Evolutionary conservation across 352 stramenopile species (phyloP).

Genomic region (Pythium folliculosum): DNA sequence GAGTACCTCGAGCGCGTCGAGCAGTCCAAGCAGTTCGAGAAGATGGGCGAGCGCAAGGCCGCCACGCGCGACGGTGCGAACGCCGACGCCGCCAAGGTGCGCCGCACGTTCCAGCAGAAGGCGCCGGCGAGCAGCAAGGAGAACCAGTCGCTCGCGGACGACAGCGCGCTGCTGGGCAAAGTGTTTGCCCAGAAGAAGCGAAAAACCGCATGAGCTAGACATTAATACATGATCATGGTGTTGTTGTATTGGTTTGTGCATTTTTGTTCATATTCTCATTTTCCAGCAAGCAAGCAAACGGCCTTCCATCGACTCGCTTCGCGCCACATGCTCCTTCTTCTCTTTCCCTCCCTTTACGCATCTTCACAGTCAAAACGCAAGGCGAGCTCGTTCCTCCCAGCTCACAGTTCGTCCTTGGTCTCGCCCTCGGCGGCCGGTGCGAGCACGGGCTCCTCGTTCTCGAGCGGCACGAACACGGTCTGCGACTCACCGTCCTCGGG

Average conservation of each 20-base stretch:
- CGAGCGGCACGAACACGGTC: constrained; percentile 44
- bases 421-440: constrained; percentile 40
- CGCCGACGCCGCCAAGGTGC: constrained; percentile 44
- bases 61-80: constrained; percentile 22
- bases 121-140: constrained; percentile 68
- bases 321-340: too few relatives aligned
- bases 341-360: not conserved
- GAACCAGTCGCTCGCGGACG: constrained; percentile 52
- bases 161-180: constrained; percentile 55
- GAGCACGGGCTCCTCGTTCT: constrained; percentile 24
- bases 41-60: constrained; percentile 83
- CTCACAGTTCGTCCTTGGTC: constrained; percentile 14
- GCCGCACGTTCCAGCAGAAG: constrained; percentile 80
- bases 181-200: constrained; percentile 78
- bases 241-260: not conserved
- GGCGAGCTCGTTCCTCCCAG: not conserved
- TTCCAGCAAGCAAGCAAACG: too few relatives aligned
- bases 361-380: constrained; percentile 1
- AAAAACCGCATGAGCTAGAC: too few relatives aligned
- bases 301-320: too few relatives aligned
- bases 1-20: constrained; percentile 86
- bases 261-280: constrained; percentile 7
- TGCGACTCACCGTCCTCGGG: constrained; percentile 51
- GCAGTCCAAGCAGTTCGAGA: constrained; percentile 84
- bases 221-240: not conserved